Evolutionary conservation across 2,329 filamentous ascomycete species (phyloP).

Genomic region (Scytalidium lignicola): DNA sequence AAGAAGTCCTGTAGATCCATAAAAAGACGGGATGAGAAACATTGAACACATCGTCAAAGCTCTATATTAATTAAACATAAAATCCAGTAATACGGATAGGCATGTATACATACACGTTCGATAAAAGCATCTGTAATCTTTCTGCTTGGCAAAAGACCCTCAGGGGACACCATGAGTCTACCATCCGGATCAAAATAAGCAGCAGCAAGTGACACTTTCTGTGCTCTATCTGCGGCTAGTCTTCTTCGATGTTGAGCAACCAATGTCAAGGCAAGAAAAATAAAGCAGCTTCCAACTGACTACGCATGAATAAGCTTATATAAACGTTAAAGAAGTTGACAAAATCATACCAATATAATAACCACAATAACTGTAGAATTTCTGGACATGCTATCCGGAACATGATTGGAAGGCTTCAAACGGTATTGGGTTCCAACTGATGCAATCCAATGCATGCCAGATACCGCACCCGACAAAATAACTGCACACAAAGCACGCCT

Average conservation of each 20-base stretch:
- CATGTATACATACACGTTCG: conserved; percentile 49
- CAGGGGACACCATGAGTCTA: conserved; percentile 62
- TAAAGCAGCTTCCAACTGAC: conserved; percentile 57
- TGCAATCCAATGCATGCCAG: conserved; percentile 85
- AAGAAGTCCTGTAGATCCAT: conserved; percentile 79
- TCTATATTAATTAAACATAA: conserved; percentile 26
- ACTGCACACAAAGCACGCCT: conserved; percentile 62
- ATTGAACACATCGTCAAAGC: conserved; percentile 69
- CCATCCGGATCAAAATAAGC: conserved; percentile 65
- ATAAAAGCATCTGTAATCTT: conserved; percentile 77
- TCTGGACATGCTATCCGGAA: conserved; percentile 42
- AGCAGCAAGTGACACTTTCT: conserved; percentile 49
- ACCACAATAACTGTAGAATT: conserved; percentile 70
- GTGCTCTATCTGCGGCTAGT: conserved; percentile 34
- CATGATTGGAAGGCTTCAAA: conserved; percentile 41
- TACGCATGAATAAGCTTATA: conserved; percentile 48
- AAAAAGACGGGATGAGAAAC: conserved; percentile 75
- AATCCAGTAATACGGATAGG: not conserved
- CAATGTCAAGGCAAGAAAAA: conserved; percentile 49
- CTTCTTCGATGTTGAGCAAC: conserved; percentile 35
- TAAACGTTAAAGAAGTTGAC: conserved; percentile 38
- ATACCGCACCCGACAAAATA: conserved; percentile 68
- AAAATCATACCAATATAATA: conserved; percentile 55
- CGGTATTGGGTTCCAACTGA: conserved; percentile 65
- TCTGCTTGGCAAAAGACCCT: conserved; percentile 63